These are phyloP conservation scores for Orbilia javanica DNA, from an alignment of 2,329 filamentous ascomycete species.

Conservation along the genomic window DNA sequence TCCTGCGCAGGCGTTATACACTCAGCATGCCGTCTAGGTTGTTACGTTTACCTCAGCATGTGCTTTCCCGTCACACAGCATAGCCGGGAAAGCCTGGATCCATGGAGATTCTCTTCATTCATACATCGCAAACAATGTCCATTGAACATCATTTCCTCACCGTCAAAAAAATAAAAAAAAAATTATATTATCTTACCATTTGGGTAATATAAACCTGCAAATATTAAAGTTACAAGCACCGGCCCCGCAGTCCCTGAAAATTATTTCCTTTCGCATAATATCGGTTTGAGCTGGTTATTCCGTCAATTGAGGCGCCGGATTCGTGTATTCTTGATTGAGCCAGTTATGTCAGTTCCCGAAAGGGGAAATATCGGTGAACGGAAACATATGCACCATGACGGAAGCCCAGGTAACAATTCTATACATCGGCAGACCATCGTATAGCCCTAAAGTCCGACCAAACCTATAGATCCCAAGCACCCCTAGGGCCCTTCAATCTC, in stretches of 20 bases:
- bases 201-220: background rate
- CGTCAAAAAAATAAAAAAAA: no score
- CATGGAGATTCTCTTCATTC: no score
- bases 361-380: background rate
- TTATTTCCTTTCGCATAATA: background rate
- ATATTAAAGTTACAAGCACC: background rate
- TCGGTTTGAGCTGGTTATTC: slow-evolving; percentile 7
- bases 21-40: background rate
- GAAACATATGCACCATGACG: background rate
- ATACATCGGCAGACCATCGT: no score
- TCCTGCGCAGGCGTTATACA: no score
- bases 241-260: background rate
- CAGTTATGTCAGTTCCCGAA: background rate
- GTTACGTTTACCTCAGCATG: background rate
- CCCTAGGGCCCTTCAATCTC: no score
- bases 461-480: no score
- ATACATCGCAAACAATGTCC: background rate
- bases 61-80: no score
- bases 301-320: slow-evolving; percentile 14
- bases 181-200: background rate
- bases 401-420: no score
- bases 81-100: no score
- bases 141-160: background rate
- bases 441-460: no score
- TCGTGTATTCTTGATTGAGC: background rate